Conservation (phyloP, 116 monocot genomes). For the Papilionanthe hybrid region DNA sequence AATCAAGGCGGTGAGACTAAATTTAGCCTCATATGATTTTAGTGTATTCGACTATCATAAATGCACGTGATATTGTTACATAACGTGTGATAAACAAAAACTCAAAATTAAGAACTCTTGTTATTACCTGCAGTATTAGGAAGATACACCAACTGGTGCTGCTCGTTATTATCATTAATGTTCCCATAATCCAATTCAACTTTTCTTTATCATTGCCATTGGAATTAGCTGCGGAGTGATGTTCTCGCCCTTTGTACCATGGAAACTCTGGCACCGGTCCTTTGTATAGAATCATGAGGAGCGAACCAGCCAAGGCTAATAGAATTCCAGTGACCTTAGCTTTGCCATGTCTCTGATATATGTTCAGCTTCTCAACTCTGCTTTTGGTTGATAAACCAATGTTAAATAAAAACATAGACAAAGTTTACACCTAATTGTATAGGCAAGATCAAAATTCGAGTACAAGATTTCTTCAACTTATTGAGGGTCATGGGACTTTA, state of each 20-base stretch:
- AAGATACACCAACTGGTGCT: constrained; percentile 53
- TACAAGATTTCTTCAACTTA: too few species aligned
- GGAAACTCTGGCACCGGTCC: too few species aligned
- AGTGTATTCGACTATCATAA: constrained; percentile 21
- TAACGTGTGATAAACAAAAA: background rate
- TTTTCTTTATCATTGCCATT: constrained; percentile 6
- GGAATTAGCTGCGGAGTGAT: too few species aligned
- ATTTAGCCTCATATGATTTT: constrained; percentile 30
- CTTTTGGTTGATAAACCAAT: background rate
- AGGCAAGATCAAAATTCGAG: too few species aligned
- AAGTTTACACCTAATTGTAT: constrained; percentile 23
- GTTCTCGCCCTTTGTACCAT: too few species aligned
- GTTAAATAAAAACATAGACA: constrained; percentile 18
- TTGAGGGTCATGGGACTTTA: too few species aligned
- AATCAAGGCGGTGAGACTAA: constrained; percentile 27
- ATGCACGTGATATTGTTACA: background rate
- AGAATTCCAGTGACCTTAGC: constrained; percentile 60
- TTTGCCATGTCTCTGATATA: constrained; percentile 33
- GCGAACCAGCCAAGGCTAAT: constrained; percentile 44
- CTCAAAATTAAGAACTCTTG: background rate
- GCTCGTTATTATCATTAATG: constrained; percentile 33
- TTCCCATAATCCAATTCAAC: constrained; percentile 44
- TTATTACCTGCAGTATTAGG: constrained; percentile 52
- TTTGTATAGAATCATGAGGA: constrained; percentile 7
- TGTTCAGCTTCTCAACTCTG: constrained; percentile 38